Conservation (phyloP, 2,329 filamentous ascomycete genomes). For the Neurospora crassa region DNA sequence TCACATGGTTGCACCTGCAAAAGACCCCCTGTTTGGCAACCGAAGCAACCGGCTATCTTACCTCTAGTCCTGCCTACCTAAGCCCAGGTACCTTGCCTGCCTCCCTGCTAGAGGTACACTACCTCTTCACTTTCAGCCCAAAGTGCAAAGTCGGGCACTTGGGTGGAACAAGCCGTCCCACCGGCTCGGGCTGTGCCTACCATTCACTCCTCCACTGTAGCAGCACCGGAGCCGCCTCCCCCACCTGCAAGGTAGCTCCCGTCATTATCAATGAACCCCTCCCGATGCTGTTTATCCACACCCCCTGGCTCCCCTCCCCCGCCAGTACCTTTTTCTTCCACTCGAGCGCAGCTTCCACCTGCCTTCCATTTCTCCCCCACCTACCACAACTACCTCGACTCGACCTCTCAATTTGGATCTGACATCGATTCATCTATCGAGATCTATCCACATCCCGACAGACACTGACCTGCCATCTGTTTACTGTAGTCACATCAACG, state of each 20-base stretch:
- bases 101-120: neutral
- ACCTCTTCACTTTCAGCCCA: neutral
- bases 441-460: neutral
- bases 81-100: neutral
- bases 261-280: neutral
- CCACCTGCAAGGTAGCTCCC: neutral
- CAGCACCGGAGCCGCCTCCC: neutral
- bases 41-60: neutral
- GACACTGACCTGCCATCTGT: neutral
- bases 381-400: neutral
- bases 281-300: neutral
- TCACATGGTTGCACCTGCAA: neutral
- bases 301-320: neutral
- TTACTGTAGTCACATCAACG: neutral
- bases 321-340: neutral
- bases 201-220: neutral
- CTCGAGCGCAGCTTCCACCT: neutral
- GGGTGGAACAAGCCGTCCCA: neutral
- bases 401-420: neutral
- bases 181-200: neutral
- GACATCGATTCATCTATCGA: neutral
- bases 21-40: neutral
- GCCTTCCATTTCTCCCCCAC: constrained; percentile 7
- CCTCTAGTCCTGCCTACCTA: neutral
- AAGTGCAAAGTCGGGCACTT: neutral